Evolutionary conservation across 108 stramenopile species (phyloP).

Genomic region (Skeletonema grethae): DNA sequence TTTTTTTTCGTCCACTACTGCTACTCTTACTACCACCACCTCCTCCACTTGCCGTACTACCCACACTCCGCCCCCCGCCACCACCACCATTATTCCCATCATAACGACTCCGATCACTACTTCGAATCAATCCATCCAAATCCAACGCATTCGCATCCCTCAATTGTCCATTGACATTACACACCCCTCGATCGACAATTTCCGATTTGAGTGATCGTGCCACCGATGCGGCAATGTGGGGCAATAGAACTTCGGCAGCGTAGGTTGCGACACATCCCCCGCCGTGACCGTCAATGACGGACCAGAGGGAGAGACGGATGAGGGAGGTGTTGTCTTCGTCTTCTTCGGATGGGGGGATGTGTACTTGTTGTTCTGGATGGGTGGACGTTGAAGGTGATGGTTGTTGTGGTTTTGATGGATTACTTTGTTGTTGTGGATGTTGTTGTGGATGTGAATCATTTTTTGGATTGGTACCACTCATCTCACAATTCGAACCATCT

Average conservation of each 20-base stretch:
- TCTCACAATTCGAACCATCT: background rate
- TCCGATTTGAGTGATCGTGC: conserved; percentile 70
- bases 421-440: conserved; percentile 24
- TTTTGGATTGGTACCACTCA: background rate
- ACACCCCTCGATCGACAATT: conserved; percentile 79
- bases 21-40: background rate
- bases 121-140: conserved; percentile 75
- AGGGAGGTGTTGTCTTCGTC: conserved; percentile 50
- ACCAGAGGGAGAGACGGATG: conserved; percentile 77
- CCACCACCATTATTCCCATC: background rate
- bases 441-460: background rate
- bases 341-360: conserved; percentile 4
- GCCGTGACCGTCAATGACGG: conserved; percentile 89
- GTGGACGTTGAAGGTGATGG: background rate
- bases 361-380: conserved; percentile 15
- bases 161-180: conserved; percentile 79
- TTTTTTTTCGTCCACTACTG: background rate
- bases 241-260: conserved; percentile 72
- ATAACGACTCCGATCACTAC: conserved; percentile 57
- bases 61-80: background rate
- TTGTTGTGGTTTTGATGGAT: conserved; percentile 6
- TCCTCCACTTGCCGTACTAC: background rate
- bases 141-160: conserved; percentile 82
- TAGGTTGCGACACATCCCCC: conserved; percentile 85
- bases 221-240: conserved; percentile 74